Percentiles rank a stretch among this genome's conserved stretches.
Conservation (phyloP, 495 filamentous ascomycete genomes). For the Rostrohypoxylon terebratum region DNA sequence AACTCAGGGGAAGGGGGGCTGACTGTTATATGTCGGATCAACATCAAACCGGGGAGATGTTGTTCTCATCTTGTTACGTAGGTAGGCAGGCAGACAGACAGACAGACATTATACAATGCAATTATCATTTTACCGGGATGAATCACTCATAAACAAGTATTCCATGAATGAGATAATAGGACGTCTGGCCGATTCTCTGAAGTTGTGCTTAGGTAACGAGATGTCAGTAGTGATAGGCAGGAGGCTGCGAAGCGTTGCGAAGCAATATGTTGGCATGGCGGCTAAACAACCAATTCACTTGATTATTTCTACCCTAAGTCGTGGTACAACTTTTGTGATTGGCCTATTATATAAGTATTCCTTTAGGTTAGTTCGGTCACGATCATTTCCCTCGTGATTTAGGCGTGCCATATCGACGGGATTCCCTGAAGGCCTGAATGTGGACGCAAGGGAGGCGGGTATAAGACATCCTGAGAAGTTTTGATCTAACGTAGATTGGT, state of each 20-base stretch:
- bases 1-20: too few relatives aligned
- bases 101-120: neutral
- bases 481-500: conserved; percentile 13
- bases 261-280: conserved; percentile 14
- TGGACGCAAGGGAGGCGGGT: conserved; percentile 32
- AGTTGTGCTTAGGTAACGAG: conserved; percentile 15
- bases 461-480: conserved; percentile 27
- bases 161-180: conserved; percentile 9
- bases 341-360: neutral
- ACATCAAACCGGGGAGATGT: neutral
- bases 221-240: neutral
- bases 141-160: conserved; percentile 1
- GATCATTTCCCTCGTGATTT: neutral
- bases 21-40: too few relatives aligned
- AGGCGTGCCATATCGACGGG: neutral
- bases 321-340: conserved; percentile 1
- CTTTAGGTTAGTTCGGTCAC: neutral
- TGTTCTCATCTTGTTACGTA: neutral
- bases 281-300: conserved; percentile 25
- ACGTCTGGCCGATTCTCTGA: conserved; percentile 21
- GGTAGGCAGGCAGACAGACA: too few relatives aligned
- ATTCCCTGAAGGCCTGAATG: neutral
- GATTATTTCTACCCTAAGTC: neutral
- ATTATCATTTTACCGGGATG: neutral
- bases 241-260: conserved; percentile 5